phyloP scores from a whole-genome alignment of 176 grass and related monocot species.

The Oryza officinalis region DNA sequence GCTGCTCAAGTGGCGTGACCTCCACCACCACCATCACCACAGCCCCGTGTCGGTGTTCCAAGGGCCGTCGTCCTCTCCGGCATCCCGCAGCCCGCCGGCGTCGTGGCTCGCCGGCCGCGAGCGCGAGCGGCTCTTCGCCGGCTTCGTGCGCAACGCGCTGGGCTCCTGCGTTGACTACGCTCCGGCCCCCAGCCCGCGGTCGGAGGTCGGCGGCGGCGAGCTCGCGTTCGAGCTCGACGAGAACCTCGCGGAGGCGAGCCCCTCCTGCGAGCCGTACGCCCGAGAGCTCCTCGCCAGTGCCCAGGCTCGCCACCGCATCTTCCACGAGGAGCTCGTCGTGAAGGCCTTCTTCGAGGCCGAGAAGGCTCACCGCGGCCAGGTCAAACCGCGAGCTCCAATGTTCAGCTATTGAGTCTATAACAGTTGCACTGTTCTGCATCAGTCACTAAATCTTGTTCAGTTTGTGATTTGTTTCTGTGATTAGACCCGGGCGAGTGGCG shows the following conservation, averaged over 20 bases:
- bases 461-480: slow-evolving; percentile 6
- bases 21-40: slow-evolving; percentile 57
- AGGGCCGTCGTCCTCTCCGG: slow-evolving; percentile 48
- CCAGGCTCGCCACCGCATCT: slow-evolving; percentile 84
- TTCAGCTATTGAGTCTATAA: not conserved
- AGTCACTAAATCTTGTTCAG: slow-evolving; percentile 9
- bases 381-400: slow-evolving; percentile 20
- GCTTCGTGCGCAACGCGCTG: slow-evolving; percentile 65
- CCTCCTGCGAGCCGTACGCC: slow-evolving; percentile 60
- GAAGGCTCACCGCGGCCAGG: slow-evolving; percentile 88
- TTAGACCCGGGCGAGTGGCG: slow-evolving; percentile 67
- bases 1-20: slow-evolving; percentile 68
- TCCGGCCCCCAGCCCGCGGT: slow-evolving; percentile 43
- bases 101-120: slow-evolving; percentile 45
- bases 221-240: slow-evolving; percentile 70
- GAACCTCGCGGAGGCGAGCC: slow-evolving; percentile 38
- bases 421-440: not conserved
- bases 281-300: slow-evolving; percentile 65
- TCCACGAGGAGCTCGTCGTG: slow-evolving; percentile 83
- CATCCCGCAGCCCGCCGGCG: slow-evolving; percentile 53
- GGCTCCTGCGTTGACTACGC: slow-evolving; percentile 65
- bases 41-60: slow-evolving; percentile 75
- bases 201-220: slow-evolving; percentile 44
- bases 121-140: slow-evolving; percentile 59
- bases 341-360: slow-evolving; percentile 91